Percentiles rank a stretch among this genome's conserved stretches.
These are phyloP conservation scores for Nepenthes alata DNA, from an alignment of 179 eudicot genomes.

Conservation along the genomic window DNA sequence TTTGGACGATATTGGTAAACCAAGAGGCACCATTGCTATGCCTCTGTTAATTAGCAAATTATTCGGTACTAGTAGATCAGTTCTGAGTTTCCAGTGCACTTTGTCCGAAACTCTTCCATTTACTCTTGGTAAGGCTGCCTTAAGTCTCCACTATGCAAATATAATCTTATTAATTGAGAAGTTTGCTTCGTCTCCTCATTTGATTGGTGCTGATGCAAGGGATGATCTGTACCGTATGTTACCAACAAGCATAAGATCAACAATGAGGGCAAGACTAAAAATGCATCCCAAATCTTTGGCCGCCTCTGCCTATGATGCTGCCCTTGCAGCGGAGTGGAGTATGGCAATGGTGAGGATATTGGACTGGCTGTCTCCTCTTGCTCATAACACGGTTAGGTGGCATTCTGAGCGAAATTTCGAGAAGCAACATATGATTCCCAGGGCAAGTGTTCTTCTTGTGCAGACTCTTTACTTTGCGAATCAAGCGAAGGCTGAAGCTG, in stretches of 20 bases:
- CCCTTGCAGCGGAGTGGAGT: slow-evolving; percentile 36
- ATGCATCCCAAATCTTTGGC: slow-evolving; percentile 20
- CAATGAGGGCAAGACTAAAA: slow-evolving; percentile 26
- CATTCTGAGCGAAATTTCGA: slow-evolving; percentile 38
- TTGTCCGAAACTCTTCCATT: slow-evolving; percentile 22
- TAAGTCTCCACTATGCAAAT: slow-evolving; percentile 40
- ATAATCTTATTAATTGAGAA: slow-evolving; percentile 30
- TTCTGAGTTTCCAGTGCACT: slow-evolving; percentile 18
- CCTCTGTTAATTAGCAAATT: slow-evolving; percentile 7
- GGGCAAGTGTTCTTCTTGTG: slow-evolving; percentile 28
- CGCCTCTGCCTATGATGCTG: slow-evolving; percentile 20
- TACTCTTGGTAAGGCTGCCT: slow-evolving; percentile 30
- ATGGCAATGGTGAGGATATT: slow-evolving; percentile 27
- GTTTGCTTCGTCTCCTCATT: slow-evolving; percentile 36
- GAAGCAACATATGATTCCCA: slow-evolving; percentile 27
- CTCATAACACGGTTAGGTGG: slow-evolving; percentile 42
- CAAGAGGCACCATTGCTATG: slow-evolving; percentile 3
- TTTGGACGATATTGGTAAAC: slow-evolving; percentile 6
- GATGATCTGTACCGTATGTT: slow-evolving; percentile 38
- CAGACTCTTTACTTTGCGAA: slow-evolving; percentile 36
- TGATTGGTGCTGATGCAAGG: slow-evolving; percentile 33
- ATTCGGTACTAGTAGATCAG: slow-evolving; percentile 6
- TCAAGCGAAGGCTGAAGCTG: slow-evolving; percentile 33
- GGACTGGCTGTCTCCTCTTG: slow-evolving; percentile 42
- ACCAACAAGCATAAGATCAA: slow-evolving; percentile 29